Conservation (phyloP, 2,329 filamentous ascomycete species). For the Fusarium sp. region DNA sequence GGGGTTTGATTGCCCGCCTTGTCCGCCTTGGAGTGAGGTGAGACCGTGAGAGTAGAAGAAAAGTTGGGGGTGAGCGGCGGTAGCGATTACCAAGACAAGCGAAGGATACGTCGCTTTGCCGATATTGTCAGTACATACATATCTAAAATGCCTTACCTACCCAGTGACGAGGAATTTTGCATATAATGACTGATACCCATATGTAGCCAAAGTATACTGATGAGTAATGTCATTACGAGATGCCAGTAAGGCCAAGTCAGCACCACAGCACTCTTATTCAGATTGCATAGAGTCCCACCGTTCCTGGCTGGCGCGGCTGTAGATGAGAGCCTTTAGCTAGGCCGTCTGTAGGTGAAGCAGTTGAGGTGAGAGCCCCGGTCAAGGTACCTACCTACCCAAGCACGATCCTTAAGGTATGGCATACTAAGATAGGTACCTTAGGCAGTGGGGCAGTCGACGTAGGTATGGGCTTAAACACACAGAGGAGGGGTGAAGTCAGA, state of each 20-base stretch:
- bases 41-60: not conserved
- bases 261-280: not conserved
- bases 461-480: not conserved
- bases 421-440: conserved; percentile 3
- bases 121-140: not conserved
- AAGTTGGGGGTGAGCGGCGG: conserved; percentile 16
- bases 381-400: conserved; percentile 6
- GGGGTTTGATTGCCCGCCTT: conserved; percentile 17
- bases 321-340: conserved; percentile 9
- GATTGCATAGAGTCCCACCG: not conserved
- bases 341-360: conserved; percentile 14
- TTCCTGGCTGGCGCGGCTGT: conserved; percentile 36
- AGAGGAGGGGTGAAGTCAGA: conserved; percentile 32
- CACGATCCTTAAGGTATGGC: conserved; percentile 14
- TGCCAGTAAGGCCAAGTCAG: not conserved
- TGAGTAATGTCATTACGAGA: not conserved
- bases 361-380: conserved; percentile 27
- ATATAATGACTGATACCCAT: conserved; percentile 4
- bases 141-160: not conserved
- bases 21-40: conserved; percentile 20
- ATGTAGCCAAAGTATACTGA: not conserved
- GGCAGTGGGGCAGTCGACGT: conserved; percentile 18
- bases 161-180: not conserved
- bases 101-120: conserved; percentile 18
- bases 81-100: conserved; percentile 30